phyloP scores from a whole-genome alignment of 108 stramenopile genomes.

The Fragilariopsis cylindrus region DNA sequence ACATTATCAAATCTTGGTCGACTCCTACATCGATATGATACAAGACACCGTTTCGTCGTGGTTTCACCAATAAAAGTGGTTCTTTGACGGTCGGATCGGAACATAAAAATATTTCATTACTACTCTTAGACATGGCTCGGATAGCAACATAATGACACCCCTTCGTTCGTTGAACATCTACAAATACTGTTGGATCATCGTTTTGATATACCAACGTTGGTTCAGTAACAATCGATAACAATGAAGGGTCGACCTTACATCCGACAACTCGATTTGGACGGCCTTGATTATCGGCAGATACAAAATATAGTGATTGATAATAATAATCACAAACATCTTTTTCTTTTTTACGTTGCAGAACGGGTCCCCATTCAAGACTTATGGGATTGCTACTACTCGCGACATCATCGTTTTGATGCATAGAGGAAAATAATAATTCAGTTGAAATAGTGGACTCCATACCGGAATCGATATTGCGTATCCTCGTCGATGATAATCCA shows the following conservation, averaged over 20 bases:
- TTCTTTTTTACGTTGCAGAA: background rate
- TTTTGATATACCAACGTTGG: conserved; percentile 19
- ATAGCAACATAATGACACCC: conserved; percentile 49
- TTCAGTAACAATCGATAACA: background rate
- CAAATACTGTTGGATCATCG: conserved; percentile 36
- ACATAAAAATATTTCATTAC: conserved; percentile 44
- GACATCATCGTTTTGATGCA: background rate
- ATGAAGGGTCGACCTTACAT: conserved; percentile 23
- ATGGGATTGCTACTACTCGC: background rate
- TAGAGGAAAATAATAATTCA: background rate
- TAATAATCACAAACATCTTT: background rate
- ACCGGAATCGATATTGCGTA: conserved; percentile 28
- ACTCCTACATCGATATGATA: conserved; percentile 48
- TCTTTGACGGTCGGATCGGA: background rate
- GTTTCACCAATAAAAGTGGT: conserved; percentile 19
- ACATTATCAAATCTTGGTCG: conserved; percentile 35
- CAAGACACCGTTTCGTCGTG: conserved; percentile 32
- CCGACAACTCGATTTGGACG: conserved; percentile 23
- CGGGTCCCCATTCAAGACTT: conserved; percentile 32
- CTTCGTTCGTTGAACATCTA: conserved; percentile 53
- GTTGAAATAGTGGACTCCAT: background rate
- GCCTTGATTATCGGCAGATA: conserved; percentile 17
- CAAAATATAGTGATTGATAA: conserved; percentile 20
- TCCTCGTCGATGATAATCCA: background rate
- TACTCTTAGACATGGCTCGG: conserved; percentile 36